Evolutionary conservation across 208 protist genomes (phyloP).

Genomic region (Lotmaria passim): DNA sequence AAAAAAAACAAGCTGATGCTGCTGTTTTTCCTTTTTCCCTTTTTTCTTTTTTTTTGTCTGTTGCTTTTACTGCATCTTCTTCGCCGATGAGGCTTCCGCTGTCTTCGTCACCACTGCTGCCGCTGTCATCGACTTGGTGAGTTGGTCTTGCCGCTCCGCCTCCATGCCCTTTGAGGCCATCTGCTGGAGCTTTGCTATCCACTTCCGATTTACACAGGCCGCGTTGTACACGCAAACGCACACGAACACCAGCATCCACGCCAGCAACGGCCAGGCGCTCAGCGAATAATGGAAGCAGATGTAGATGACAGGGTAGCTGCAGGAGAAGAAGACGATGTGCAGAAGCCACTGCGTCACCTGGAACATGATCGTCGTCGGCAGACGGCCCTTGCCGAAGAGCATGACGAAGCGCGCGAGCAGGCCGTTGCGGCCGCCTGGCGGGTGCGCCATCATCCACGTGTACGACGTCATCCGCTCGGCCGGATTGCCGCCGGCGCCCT

Average conservation of each 20-base stretch:
- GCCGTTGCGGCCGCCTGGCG: conserved; percentile 57
- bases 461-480: conserved; percentile 63
- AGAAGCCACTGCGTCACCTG: conserved; percentile 55
- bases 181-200: conserved; percentile 59
- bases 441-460: conserved; percentile 77
- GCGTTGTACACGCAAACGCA: conserved; percentile 63
- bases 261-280: conserved; percentile 50
- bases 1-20: neutral
- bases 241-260: conserved; percentile 41
- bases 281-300: conserved; percentile 50
- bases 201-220: conserved; percentile 54
- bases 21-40: neutral
- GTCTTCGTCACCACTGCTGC: conserved; percentile 12
- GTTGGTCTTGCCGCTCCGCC: conserved; percentile 32
- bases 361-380: conserved; percentile 60
- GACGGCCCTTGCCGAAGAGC: conserved; percentile 48
- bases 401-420: conserved; percentile 55
- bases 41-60: too few species aligned
- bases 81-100: neutral
- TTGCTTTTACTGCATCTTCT: conserved; percentile 20
- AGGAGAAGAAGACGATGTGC: conserved; percentile 56
- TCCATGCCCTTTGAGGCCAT: conserved; percentile 46
- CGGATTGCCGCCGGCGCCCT: conserved; percentile 42
- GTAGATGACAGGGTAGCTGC: conserved; percentile 53
- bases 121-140: conserved; percentile 29